Base-by-base conservation (phyloP, 257 asterid species). In the Solanum chaucha region DNA sequence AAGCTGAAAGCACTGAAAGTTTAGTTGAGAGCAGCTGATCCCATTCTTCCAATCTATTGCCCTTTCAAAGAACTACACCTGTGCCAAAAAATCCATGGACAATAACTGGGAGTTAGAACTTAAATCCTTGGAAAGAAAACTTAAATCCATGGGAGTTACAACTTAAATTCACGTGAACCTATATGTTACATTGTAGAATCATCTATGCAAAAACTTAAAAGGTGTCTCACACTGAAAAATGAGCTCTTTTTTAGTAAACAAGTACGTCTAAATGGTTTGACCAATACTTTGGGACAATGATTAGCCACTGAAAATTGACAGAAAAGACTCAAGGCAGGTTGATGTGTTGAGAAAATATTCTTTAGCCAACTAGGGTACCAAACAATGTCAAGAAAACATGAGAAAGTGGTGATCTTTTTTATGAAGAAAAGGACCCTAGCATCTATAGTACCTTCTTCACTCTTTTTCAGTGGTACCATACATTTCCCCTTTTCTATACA, bases 21-120 rank as follows among this genome's bases (percentile, higher is more conserved):
- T 3, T 1, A 10, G 48, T 41, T 41, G 48, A 41, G 48, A 41
- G 13, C 40, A 91, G 85, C 77, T 93, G 72, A 93, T 93, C 68
- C 96, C 96, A 6, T 93, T 93, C 89, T 93, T 93, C 90, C 96
- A 93, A 61, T 55, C 87, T 0, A 93, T 87, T 5, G 67, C 88
- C 9, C 90, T 93, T 20, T 84, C 96, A 5, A 91, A 92, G 87
- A 93, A 93, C 1, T 80, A 92, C 65, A 90, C 87, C 67, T 90
- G 92, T 5, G 93, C 90, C 73, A 93, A 92, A 74, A 92, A 89
- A 83, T 93, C 9, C 40, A 36, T 36, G 40, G 8, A 36, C 7
- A 6, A 6, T 36, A 36, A 36, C 8, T 36, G 40, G 40, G 40
- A 36, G 40, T 36, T 36, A 36, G 8, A 36, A 36, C 40, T 36